A percentile compares a stretch with the other conserved stretches of the same genome.
Conservation (phyloP, 148 eudicot genomes). For the Pharnaceum exiguum region DNA sequence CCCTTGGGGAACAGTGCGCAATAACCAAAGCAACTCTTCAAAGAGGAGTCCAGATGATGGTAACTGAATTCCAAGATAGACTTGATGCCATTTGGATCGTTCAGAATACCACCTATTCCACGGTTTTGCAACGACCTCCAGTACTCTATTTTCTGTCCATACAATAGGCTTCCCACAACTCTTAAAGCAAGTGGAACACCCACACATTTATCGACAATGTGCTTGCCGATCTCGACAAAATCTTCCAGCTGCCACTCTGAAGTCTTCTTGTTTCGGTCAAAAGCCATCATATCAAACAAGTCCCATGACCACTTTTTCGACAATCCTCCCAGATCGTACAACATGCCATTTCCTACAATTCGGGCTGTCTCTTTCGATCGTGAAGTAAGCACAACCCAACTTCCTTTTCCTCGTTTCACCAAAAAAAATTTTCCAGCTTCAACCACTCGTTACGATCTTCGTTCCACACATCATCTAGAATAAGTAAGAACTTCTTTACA, state of each 20-base stretch:
- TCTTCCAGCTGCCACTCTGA: background rate
- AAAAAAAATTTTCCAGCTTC: background rate
- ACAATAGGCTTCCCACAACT: conserved; percentile 11
- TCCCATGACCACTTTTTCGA: conserved; percentile 15
- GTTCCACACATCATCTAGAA: too few relatives aligned
- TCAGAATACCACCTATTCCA: background rate
- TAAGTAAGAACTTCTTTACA: too few relatives aligned
- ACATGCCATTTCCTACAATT: background rate
- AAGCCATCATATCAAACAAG: conserved; percentile 8
- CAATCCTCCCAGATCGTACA: conserved; percentile 1
- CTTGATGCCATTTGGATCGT: background rate
- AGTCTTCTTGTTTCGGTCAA: background rate
- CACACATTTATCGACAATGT: conserved; percentile 20
- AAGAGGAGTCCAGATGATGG: conserved; percentile 13
- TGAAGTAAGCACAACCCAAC: conserved; percentile 8
- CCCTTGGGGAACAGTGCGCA: conserved; percentile 31
- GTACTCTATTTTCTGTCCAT: background rate
- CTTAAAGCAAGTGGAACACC: conserved; percentile 18
- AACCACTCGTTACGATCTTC: conserved; percentile 2
- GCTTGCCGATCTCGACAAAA: conserved; percentile 7
- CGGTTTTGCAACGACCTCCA: conserved; percentile 15
- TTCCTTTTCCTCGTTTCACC: conserved; percentile 1
- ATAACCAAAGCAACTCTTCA: conserved; percentile 33
- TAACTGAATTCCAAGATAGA: conserved; percentile 24
- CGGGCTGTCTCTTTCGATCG: conserved; percentile 1